Evolutionary conservation across 1,284 basidiomycete genomes (phyloP).

Genomic region (Apiotrichum laibachii): DNA sequence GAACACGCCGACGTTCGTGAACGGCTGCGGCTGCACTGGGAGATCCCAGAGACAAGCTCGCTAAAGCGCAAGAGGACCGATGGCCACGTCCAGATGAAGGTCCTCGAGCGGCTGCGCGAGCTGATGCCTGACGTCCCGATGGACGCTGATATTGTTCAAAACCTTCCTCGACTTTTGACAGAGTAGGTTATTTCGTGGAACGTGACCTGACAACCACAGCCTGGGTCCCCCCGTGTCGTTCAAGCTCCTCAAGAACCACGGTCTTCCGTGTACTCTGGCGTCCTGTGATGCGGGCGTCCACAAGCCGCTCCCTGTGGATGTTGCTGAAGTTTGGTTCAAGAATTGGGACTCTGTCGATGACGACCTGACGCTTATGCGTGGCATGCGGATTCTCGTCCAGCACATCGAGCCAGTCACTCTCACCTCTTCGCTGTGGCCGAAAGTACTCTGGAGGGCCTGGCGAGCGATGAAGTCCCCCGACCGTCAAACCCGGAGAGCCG

Average conservation of each 20-base stretch:
- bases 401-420: constrained; percentile 9
- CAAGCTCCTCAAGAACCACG: constrained; percentile 8
- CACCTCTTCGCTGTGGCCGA: constrained; percentile 8
- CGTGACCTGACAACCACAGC: neutral
- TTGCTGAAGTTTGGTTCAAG: neutral
- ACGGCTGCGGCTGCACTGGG: constrained; percentile 6
- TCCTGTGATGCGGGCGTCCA: constrained; percentile 9
- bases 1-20: constrained; percentile 9
- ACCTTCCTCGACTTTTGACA: constrained; percentile 1
- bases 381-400: constrained; percentile 17
- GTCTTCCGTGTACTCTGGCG: constrained; percentile 16
- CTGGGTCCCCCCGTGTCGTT: constrained; percentile 5
- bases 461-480: constrained; percentile 17
- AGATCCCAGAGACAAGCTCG: constrained; percentile 10
- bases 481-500: constrained; percentile 22
- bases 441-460: constrained; percentile 10
- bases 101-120: constrained; percentile 4
- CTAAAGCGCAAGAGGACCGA: constrained; percentile 17
- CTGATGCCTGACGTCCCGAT: constrained; percentile 14
- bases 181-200: neutral
- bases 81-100: constrained; percentile 1
- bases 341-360: neutral
- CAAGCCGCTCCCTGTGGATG: constrained; percentile 1
- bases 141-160: constrained; percentile 7
- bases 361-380: constrained; percentile 19